Evolutionary conservation across 345 rosid species (phyloP), one percentile per base, ranked within the genome.

Genomic region (Citrus maxima): DNA sequence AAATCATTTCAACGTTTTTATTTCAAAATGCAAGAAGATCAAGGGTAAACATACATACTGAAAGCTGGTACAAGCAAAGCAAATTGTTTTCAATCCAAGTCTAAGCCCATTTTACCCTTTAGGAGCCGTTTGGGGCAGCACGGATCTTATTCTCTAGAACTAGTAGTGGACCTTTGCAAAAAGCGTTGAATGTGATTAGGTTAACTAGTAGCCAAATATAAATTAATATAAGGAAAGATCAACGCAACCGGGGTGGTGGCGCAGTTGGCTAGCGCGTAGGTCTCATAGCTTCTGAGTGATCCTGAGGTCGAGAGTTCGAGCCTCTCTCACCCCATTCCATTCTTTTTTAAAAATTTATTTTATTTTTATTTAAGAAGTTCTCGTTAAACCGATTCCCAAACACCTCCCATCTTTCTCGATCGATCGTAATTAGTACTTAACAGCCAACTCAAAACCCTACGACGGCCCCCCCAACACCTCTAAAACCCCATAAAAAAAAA

Each of bases 191-290:
- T 1, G 3, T 6, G 12, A 10, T 40, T 40, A 0, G 14, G 49
- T 2, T 40, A 2, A 1, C 46, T 10, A 10, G 9, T 7, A 1
- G 0, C 0, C 0, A 0, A 4, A 37, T 7, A 37, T 7, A 0
- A 7, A 1, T 0, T 1, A 1, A 7, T 37, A 1, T 37, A 7
- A 6, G 2, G 9, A 37, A 37, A 6, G 0, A 7, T 1, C 40
- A 37, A 7, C 40, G 7, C 0, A 1, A 0, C 0, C 2, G 46
- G 93, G 95, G 93, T 88, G 94, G 95, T 91, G 97, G 97, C 93
- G 97, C 97, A 95, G 97, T 95, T 95, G 97, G 95, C 90, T 93
- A 93, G 97, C 94, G 93, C 94, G 97, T 86, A 90, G 95, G 92
- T 93, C 98, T 93, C 98, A 95, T 93, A 88, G 95, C 97, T 88